Evolutionary conservation across 2,329 filamentous ascomycete species (phyloP), one percentile per base, ranked within the genome.

Genomic region (Botryotinia convoluta): DNA sequence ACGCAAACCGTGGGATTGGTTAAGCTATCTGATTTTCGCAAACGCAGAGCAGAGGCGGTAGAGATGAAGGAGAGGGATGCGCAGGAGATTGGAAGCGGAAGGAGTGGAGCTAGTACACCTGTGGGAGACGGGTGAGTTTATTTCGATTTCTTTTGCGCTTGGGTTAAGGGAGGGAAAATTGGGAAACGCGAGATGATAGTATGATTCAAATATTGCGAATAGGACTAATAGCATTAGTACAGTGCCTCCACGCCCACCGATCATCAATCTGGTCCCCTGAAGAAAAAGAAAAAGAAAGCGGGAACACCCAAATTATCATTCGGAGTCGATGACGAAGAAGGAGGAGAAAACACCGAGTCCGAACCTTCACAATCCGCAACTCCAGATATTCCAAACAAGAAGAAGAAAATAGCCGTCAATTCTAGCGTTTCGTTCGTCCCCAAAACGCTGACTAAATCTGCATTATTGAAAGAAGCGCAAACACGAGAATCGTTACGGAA

Each of bases 41-140:
- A 99, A 84, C 91, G 96, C 74, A 93, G 95, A 82, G 95, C 94
- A 78, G 94, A 98, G 83, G 93, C 95, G n/a, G 86, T 97, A 65
- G 95, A 98, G 82, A 91, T 93, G 81, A 95, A 96, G 80, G 93
- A 96, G 80, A 89, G 92, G 79, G 93, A 96, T 79, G 91, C 89
- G 20, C 90, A 91, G 79, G 92, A 93, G 77, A 87, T 86, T 59
- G 69, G 42, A 10, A 68, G 61, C 4, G 59, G 44, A 20, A 63
- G 69, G 35, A 78, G 76, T 60, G 77, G 75, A 14, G 73, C 74
- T 16, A 75, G 68, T 12, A 78, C 78, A 4, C 76, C 78, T 51
- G 74, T 84, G 62, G 84, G 83, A 77, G 89, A 90, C 82, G 86
- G 88, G 90, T 92, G 85, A 86, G 87, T 79, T 63, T 69, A 4